phyloP scores from a whole-genome alignment of 1,284 basidiomycete genomes.

The Psilocybe mexicana region DNA sequence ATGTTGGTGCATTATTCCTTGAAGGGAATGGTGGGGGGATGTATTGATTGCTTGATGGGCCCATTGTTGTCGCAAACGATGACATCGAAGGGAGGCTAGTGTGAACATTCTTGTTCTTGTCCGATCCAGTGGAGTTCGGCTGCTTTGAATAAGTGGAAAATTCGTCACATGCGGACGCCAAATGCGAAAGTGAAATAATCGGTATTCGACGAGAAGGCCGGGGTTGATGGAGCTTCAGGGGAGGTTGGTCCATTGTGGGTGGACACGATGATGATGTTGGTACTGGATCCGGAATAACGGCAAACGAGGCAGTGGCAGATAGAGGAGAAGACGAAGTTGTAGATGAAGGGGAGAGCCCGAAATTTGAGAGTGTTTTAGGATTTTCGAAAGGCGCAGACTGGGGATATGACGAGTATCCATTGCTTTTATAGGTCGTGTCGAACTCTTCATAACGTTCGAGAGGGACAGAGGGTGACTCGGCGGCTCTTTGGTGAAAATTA shows the following conservation, averaged over 20 bases:
- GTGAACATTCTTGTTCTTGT: slow-evolving; percentile 12
- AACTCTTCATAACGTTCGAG: slow-evolving; percentile 9
- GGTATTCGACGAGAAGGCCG: slow-evolving; percentile 56
- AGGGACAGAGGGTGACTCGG: slow-evolving; percentile 14
- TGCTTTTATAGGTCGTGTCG: slow-evolving; percentile 2
- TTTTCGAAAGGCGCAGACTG: slow-evolving; percentile 5
- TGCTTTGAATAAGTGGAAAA: slow-evolving; percentile 16
- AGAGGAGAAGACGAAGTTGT: slow-evolving; percentile 7
- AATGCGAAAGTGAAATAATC: slow-evolving; percentile 48
- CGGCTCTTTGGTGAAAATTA: slow-evolving; percentile 8
- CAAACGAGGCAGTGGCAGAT: slow-evolving; percentile 19
- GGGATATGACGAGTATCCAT: slow-evolving; percentile 9
- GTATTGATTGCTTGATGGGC: slow-evolving; percentile 15
- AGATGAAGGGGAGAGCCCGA: slow-evolving; percentile 6
- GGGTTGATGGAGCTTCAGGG: slow-evolving; percentile 49
- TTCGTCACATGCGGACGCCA: slow-evolving; percentile 40
- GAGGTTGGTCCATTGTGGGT: slow-evolving; percentile 23
- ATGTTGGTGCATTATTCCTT: slow-evolving; percentile 11
- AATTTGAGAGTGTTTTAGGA: background rate
- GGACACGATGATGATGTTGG: slow-evolving; percentile 18
- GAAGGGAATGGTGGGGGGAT: slow-evolving; percentile 10
- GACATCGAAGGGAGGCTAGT: slow-evolving; percentile 20
- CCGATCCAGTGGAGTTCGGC: slow-evolving; percentile 8
- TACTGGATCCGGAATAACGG: slow-evolving; percentile 16
- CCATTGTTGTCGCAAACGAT: slow-evolving; percentile 15